Conservation (phyloP, 2,329 filamentous ascomycete genomes). For the Hymenoscyphus linearis region DNA sequence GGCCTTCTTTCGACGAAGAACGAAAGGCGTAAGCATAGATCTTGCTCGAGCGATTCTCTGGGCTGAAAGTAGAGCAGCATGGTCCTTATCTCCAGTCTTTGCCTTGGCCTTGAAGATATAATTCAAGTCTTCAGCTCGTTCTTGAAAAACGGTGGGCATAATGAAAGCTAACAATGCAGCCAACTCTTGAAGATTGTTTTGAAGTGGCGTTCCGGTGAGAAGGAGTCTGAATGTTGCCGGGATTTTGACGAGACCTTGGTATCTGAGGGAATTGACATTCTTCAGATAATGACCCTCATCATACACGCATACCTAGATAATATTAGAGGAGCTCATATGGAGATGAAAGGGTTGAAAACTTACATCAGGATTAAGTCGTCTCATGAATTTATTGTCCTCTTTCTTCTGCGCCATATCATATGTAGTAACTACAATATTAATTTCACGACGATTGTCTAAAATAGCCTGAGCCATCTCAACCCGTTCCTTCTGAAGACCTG, state of each 20-base stretch:
- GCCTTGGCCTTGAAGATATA: conserved; percentile 91
- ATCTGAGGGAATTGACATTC: conserved; percentile 77
- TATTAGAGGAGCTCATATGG: conserved; percentile 8
- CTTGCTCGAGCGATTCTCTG: conserved; percentile 83
- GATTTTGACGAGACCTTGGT: conserved; percentile 73
- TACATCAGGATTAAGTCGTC: conserved; percentile 48
- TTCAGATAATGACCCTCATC: conserved; percentile 95
- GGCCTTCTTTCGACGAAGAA: conserved; percentile 86
- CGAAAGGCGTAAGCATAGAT: conserved; percentile 91
- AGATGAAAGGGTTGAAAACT: conserved; percentile 8
- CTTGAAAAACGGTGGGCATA: conserved; percentile 75
- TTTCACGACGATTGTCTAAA: conserved; percentile 58
- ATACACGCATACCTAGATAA: conserved; percentile 52
- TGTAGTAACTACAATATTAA: conserved; percentile 68
- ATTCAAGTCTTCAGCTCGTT: conserved; percentile 71
- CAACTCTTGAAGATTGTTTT: conserved; percentile 92
- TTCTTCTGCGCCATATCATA: conserved; percentile 59
- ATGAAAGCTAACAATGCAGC: conserved; percentile 91
- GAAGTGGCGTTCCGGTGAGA: conserved; percentile 83
- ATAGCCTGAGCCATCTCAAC: conserved; percentile 60
- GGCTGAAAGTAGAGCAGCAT: conserved; percentile 78
- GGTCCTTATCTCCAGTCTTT: conserved; percentile 70
- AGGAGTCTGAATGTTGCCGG: conserved; percentile 78
- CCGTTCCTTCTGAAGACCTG: conserved; percentile 61
- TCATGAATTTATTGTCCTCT: conserved; percentile 58